Conservation (phyloP, 179 eudicot genomes). For the Drosera spatulata region DNA sequence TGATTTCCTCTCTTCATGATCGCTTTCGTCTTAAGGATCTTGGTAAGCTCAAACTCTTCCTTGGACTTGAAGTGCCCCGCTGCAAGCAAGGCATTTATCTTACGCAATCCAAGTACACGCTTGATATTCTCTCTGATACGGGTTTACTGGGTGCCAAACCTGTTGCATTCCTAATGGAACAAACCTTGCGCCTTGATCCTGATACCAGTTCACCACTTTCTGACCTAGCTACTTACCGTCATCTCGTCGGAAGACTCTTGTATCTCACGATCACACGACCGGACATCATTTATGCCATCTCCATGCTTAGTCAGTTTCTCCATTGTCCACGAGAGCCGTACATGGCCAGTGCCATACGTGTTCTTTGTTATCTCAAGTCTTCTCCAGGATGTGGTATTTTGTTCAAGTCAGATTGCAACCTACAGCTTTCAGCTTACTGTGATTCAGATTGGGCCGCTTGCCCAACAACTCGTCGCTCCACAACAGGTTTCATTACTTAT, state of each 20-base stretch:
- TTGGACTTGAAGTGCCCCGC: neutral
- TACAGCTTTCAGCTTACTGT: neutral
- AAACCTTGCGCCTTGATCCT: neutral
- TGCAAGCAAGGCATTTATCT: neutral
- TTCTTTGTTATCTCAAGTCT: slow-evolving; percentile 4
- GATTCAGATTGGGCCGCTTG: slow-evolving; percentile 6
- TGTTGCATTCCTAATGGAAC: neutral
- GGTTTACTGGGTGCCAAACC: neutral
- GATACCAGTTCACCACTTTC: neutral
- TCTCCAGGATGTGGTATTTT: neutral
- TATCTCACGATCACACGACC: neutral
- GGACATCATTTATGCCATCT: neutral
- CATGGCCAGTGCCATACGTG: neutral
- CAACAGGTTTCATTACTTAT: neutral
- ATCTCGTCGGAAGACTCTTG: neutral
- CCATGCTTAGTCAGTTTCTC: slow-evolving; percentile 1
- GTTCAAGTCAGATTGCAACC: neutral
- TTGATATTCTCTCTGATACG: neutral
- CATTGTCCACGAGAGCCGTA: neutral
- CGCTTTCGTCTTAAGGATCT: neutral
- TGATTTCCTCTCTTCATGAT: no score
- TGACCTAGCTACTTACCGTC: neutral
- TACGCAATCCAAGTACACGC: neutral
- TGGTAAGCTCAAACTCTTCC: neutral
- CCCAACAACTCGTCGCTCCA: neutral